Evolutionary conservation across 179 eudicot genomes (phyloP).

Genomic region (Silene coronaria): DNA sequence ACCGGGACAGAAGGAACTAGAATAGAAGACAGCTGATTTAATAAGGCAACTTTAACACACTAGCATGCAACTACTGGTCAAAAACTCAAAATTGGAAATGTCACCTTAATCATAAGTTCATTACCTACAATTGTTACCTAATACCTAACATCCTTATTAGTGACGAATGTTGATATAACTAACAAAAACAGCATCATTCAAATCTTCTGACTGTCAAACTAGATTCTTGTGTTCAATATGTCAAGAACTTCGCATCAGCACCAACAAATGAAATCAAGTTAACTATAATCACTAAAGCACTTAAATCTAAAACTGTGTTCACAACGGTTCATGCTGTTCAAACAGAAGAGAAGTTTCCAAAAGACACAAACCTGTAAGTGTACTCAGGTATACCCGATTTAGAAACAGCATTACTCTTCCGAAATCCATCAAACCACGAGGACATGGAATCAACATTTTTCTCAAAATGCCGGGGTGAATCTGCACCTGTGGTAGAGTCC

Average conservation of each 20-base stretch:
- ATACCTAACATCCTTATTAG: background rate
- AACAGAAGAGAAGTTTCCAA: background rate
- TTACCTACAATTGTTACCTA: background rate
- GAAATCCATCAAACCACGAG: conserved; percentile 62
- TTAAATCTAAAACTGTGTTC: background rate
- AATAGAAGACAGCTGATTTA: background rate
- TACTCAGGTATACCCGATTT: conserved; percentile 90
- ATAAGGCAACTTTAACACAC: background rate
- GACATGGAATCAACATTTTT: conserved; percentile 37
- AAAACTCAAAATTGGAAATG: background rate
- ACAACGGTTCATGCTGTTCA: background rate
- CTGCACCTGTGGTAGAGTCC: conserved; percentile 76
- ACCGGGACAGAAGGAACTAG: no score
- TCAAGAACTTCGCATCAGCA: background rate
- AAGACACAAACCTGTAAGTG: conserved; percentile 69
- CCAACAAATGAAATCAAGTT: background rate
- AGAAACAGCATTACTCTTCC: conserved; percentile 57
- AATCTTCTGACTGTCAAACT: background rate
- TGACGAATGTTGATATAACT: background rate
- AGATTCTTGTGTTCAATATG: background rate
- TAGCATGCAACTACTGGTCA: background rate
- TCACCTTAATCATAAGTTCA: background rate
- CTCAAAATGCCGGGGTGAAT: conserved; percentile 53
- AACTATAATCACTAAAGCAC: background rate
- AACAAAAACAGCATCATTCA: background rate